Percentiles rank a stretch among this genome's conserved stretches.
Conservation (phyloP, 257 asterid species). For the Fraxinus pennsylvanica region DNA sequence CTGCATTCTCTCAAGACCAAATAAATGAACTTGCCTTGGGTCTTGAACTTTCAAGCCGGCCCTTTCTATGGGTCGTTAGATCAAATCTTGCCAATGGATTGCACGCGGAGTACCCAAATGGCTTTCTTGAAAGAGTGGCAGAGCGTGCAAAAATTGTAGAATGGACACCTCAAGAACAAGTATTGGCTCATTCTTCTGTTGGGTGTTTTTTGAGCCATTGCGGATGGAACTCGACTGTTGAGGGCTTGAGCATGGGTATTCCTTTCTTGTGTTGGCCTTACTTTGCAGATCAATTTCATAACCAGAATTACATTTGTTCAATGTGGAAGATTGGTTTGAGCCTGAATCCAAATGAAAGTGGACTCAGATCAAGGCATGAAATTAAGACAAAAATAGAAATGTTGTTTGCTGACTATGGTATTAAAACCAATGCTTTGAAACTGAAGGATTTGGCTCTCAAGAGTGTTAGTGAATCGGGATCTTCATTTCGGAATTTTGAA, state of each 20-base stretch:
- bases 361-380: conserved; percentile 48
- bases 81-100: conserved; percentile 35
- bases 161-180: conserved; percentile 70
- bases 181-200: conserved; percentile 48
- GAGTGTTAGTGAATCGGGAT: conserved; percentile 40
- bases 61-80: conserved; percentile 31
- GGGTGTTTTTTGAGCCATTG: conserved; percentile 62
- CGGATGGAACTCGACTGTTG: conserved; percentile 66
- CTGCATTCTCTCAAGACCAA: conserved; percentile 43
- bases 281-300: conserved; percentile 59
- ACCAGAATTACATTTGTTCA: conserved; percentile 40
- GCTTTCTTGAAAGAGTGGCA: conserved; percentile 23
- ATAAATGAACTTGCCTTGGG: conserved; percentile 49
- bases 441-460: conserved; percentile 40
- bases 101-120: neutral
- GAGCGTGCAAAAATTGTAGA: conserved; percentile 51
- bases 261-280: conserved; percentile 70
- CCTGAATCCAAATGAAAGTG: conserved; percentile 35
- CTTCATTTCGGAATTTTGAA: conserved; percentile 29
- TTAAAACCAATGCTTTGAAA: conserved; percentile 41
- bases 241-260: conserved; percentile 59
- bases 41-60: conserved; percentile 44
- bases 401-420: conserved; percentile 28
- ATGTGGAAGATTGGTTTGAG: conserved; percentile 51
- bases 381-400: conserved; percentile 41